Evolutionary conservation across 2,329 filamentous ascomycete genomes (phyloP), one percentile per base, ranked within the genome.

Genomic region (Talaromyces atroroseus): DNA sequence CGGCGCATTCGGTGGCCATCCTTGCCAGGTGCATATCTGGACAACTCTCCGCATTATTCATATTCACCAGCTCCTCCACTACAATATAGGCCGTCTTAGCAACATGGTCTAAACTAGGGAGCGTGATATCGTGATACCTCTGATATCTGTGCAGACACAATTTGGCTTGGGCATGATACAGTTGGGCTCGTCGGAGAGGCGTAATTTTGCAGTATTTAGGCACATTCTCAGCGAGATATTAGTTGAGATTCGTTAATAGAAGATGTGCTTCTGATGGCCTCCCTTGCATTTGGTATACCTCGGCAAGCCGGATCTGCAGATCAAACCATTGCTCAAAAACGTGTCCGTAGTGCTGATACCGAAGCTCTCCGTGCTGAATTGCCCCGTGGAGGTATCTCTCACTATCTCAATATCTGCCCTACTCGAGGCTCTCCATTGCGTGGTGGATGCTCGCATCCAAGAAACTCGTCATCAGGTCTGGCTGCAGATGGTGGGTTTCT

Each of bases 281-380:
- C 12, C 52, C 52, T 40, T 54, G 38, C 32, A 24, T 54, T 21
- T 47, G 21, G 14, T 47, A 54, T 10, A 53, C 49, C 49, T 57
- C 44, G n/a, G 55, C 55, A 16, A 57, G 49, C 10, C 18, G 18
- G 20, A 57, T 20, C 26, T 57, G 42, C 20, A 57, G 34, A 7
- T 57, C 55, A 46, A 57, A 57, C 49, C 55, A 53, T 24, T 57
- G 44, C 32, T 57, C 32, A 40, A 57, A 53, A 29, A 32, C 55
- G 21, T 53, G 42, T 34, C 42, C 23, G 16, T 57, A 20, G 26
- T 52, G n/a, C 4, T 49, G 21, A 44, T 49, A 53, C 12, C 52
- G 53, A n/a, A 29, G 21, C 12, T 42, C 34, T 14, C 57, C 57
- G 14, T 23, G 38, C n/a, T 58, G 14, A 18, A 58, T 54, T 50